Evolutionary conservation across 2,329 filamentous ascomycete genomes (phyloP), one percentile per base, ranked within the genome.

Genomic region (Macrophomina phaseolina): DNA sequence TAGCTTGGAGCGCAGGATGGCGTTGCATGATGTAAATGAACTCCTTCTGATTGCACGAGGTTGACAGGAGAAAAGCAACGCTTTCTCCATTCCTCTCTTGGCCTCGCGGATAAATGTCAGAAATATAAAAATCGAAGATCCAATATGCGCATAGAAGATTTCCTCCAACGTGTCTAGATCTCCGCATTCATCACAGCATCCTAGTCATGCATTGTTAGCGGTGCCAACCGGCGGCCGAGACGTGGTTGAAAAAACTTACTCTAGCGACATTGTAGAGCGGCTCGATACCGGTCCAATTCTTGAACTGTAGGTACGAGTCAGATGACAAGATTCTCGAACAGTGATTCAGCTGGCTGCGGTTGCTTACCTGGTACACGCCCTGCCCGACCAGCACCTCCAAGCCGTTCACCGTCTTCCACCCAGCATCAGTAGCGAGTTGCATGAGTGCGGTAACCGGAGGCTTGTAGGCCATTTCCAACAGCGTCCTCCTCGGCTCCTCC

Each of bases 401-500:
- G 0, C 95, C 95, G 7, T 93, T 90, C 69, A 98, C 90, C 1
- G 91, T 93, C 66, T 82, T 85, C 95, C 95, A 99, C 3, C 90
- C 90, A 12, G 87, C 86, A 71, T 90, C 86, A 72, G 89, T 85
- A 2, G 94, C 94, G 75, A 97, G 82, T 76, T 91, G 86, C 89
- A 98, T 97, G 71, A 97, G 80, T 7, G 90, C 87, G 4, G 95
- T 99, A 63, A 91, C 86, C 0, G 86, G 83, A 23, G 95, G 95
- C 79, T 94, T 96, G 79, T 99, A 99, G 1, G 95, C 94, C 94
- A 99, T 97, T 79, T 99, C 95, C 3, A 98, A 81, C 68, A 98
- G 80, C 12, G 95, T 80, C 5, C 78, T 79, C 62, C 79, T 79
- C 16, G 65, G 66, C 66, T 67, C 70, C 61, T 76, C 69, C 74